Conservation (phyloP, 2,329 filamentous ascomycete species). For the Alternaria sp. region DNA sequence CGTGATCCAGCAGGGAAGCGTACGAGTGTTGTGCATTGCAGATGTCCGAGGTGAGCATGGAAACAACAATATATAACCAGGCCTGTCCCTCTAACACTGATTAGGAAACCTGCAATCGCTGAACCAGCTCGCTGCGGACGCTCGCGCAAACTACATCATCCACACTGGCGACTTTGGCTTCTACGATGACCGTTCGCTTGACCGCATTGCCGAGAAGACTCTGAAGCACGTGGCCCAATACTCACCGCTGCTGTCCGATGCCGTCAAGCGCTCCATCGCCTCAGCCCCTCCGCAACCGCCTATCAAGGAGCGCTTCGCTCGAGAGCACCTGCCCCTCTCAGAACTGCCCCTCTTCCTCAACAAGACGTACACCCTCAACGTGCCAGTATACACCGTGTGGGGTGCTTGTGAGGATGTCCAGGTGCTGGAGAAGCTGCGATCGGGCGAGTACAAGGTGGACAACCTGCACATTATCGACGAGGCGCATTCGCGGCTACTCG, state of each 20-base stretch:
- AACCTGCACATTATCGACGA: slow-evolving; percentile 99
- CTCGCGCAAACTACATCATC: slow-evolving; percentile 95
- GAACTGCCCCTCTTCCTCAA: slow-evolving; percentile 89
- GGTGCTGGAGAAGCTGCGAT: slow-evolving; percentile 95
- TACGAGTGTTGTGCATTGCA: slow-evolving; percentile 61
- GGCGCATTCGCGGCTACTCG: slow-evolving; percentile 92
- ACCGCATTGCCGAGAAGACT: slow-evolving; percentile 99
- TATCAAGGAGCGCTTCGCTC: slow-evolving; percentile 84
- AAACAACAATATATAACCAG: rapidly evolving
- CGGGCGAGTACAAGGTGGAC: slow-evolving; percentile 95
- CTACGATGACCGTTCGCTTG: slow-evolving; percentile 94
- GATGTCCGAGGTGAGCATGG: slow-evolving; percentile 59
- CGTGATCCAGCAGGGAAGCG: slow-evolving; percentile 60
- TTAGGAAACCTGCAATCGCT: slow-evolving; percentile 94
- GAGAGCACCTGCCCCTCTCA: slow-evolving; percentile 86
- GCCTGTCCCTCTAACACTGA: slow-evolving; percentile 19
- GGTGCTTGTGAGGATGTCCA: slow-evolving; percentile 98
- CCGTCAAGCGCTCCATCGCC: slow-evolving; percentile 71
- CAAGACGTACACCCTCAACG: slow-evolving; percentile 88
- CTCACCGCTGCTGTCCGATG: slow-evolving; percentile 88
- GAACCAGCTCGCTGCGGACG: slow-evolving; percentile 94
- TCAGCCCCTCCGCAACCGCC: slow-evolving; percentile 70
- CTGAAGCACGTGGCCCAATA: slow-evolving; percentile 99
- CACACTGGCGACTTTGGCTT: slow-evolving; percentile 99
- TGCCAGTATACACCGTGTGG: slow-evolving; percentile 99